These are phyloP conservation scores for Penicillium sp. DNA, from an alignment of 2,329 filamentous ascomycete genomes.

Conservation along the genomic window DNA sequence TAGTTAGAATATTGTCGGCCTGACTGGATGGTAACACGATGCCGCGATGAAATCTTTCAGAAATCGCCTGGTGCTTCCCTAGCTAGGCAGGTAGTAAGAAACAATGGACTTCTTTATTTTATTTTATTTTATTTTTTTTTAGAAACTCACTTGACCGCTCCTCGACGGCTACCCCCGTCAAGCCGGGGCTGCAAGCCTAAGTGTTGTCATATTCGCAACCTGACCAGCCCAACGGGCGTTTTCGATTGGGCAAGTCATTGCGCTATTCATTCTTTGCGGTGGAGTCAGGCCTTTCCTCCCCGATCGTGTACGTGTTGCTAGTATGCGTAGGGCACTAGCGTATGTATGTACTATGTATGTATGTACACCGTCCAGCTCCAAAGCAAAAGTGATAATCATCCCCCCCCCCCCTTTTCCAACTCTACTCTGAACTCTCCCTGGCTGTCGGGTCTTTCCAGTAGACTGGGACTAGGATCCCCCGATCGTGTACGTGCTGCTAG, in stretches of 20 bases:
- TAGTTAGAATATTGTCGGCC: neutral
- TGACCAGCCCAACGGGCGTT: slow-evolving; percentile 17
- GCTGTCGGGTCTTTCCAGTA: too few relatives aligned
- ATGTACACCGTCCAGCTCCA: too few relatives aligned
- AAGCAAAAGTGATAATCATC: slow-evolving; percentile 1
- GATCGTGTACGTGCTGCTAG: neutral
- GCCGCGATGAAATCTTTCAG: neutral
- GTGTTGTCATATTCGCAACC: slow-evolving; percentile 18
- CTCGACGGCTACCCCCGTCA: slow-evolving; percentile 21
- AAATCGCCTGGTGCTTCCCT: too few relatives aligned
- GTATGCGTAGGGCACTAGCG: too few relatives aligned
- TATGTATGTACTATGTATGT: too few relatives aligned
- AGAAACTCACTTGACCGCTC: slow-evolving; percentile 27
- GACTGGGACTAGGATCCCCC: too few relatives aligned
- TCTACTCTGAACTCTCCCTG: too few relatives aligned
- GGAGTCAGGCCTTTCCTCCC: slow-evolving; percentile 20
- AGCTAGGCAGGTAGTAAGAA: too few relatives aligned
- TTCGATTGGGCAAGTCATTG: slow-evolving; percentile 11
- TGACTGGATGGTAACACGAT: neutral
- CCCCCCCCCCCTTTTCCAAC: too few relatives aligned
- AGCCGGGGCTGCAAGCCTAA: slow-evolving; percentile 8
- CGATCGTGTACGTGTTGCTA: slow-evolving; percentile 11
- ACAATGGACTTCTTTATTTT: too few relatives aligned
- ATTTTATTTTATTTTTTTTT: too few relatives aligned
- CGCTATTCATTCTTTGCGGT: slow-evolving; percentile 19